Evolutionary conservation across 2,329 filamentous ascomycete genomes (phyloP), one percentile per base, ranked within the genome.

Genomic region (Dothideomycetes sp.): DNA sequence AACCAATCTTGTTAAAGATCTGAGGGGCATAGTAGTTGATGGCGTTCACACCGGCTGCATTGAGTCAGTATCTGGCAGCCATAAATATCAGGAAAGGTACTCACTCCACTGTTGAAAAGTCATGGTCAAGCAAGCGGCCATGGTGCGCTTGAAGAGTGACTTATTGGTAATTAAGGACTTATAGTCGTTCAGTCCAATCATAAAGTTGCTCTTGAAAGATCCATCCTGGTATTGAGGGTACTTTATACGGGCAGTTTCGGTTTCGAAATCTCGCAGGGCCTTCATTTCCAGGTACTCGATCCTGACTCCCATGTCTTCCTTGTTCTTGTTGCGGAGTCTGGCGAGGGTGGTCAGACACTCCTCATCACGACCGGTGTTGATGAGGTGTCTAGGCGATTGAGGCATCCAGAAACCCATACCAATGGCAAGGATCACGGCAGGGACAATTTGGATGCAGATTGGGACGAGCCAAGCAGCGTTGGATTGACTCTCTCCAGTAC

Each of bases 261-360:
- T 82, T 58, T 88, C 82, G 47, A 88, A 89, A 15, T 81, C 57
- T 0, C 76, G 77, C 53, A 84, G 79, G 0, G 83, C 81, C 57
- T 84, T 83, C 61, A 88, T 87, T 53, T 88, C 83, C n/a, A 85
- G 70, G 53, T 81, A 85, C 52, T 88, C 84, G 1, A 85, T 66
- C 43, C 79, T 71, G 29, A 88, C 73, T 0, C 83, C 68, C 42
- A 83, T 74, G 50, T 85, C 70, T 45, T 79, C 71, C 7, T 61
- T 54, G 0, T 72, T 56, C 1, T 82, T 68, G 7, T 66, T 69
- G 17, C 84, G 75, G 3, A 88, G 72, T 36, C 55, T 65, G 0
- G 80, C 73, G 2, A 88, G 66, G 1, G 78, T 73, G 5, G 55
- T 53, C 7, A 74, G 71, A 0, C 79, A 79, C 53, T 87, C 81